These are phyloP conservation scores for Myriangium duriaei DNA, from an alignment of 2,329 filamentous ascomycete species.

Conservation along the genomic window DNA sequence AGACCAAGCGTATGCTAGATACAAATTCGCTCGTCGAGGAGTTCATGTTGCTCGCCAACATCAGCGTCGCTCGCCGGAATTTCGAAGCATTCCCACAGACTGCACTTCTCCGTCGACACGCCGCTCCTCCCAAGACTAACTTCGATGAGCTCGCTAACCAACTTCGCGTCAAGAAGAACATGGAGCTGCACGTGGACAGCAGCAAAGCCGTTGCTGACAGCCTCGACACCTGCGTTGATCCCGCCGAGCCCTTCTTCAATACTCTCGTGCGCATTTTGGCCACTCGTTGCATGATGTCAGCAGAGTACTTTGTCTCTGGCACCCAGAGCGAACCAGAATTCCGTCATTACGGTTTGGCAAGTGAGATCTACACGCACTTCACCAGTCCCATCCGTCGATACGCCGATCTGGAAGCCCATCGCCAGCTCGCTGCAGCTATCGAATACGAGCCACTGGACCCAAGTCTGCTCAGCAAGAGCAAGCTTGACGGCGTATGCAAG, in stretches of 20 bases:
- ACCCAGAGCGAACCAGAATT: constrained; percentile 90
- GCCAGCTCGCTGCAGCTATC: constrained; percentile 90
- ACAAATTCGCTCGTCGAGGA: constrained; percentile 98
- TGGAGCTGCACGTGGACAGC: constrained; percentile 72
- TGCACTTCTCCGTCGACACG: constrained; percentile 84
- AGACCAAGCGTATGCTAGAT: constrained; percentile 85
- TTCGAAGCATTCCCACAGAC: constrained; percentile 90
- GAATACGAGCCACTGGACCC: constrained; percentile 80
- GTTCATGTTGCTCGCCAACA: constrained; percentile 98
- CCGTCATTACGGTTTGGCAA: constrained; percentile 90
- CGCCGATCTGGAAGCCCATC: constrained; percentile 87
- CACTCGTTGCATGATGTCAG: constrained; percentile 97
- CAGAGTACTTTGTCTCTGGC: constrained; percentile 94
- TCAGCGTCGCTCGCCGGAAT: constrained; percentile 80
- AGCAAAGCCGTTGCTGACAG: constrained; percentile 91
- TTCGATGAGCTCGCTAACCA: constrained; percentile 91
- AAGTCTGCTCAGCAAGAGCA: constrained; percentile 65
- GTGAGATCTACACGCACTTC: constrained; percentile 97
- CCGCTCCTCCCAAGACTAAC: constrained; percentile 82
- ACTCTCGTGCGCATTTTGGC: constrained; percentile 94
- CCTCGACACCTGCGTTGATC: constrained; percentile 71
- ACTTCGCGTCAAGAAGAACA: constrained; percentile 70
- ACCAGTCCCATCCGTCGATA: constrained; percentile 95
- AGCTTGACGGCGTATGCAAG: constrained; percentile 86
- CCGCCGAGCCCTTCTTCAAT: constrained; percentile 88